These are phyloP conservation scores for Mycena galericulata DNA, from an alignment of 768 basidiomycete species.

Conservation along the genomic window DNA sequence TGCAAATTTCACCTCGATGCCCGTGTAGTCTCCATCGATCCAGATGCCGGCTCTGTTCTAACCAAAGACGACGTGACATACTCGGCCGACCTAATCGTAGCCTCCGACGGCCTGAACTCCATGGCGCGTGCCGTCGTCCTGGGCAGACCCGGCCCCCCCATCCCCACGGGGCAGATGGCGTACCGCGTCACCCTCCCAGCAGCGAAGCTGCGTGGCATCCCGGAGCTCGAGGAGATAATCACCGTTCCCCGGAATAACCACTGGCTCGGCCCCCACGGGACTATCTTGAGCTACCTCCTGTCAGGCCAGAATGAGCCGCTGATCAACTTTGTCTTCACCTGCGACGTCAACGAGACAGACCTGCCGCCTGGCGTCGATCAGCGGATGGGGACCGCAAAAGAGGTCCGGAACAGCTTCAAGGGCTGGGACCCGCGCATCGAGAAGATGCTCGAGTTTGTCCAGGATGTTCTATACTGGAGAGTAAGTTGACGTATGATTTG, in stretches of 20 bases:
- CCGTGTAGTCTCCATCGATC: conserved; percentile 22
- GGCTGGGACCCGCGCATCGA: conserved; percentile 36
- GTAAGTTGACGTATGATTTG: neutral
- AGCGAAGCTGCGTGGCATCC: conserved; percentile 24
- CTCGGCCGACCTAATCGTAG: conserved; percentile 30
- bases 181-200: conserved; percentile 32
- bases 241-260: conserved; percentile 33
- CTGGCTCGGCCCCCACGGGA: conserved; percentile 28
- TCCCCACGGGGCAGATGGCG: conserved; percentile 34
- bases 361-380: conserved; percentile 27
- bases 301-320: conserved; percentile 28
- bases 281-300: conserved; percentile 30
- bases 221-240: conserved; percentile 30
- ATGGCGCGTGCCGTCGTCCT: conserved; percentile 23
- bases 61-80: conserved; percentile 15
- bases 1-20: conserved; percentile 19
- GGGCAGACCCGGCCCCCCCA: conserved; percentile 3
- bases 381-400: conserved; percentile 25
- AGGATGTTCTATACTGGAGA: conserved; percentile 25
- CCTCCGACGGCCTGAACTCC: conserved; percentile 33
- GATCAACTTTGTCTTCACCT: conserved; percentile 33
- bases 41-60: conserved; percentile 11
- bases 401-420: conserved; percentile 26
- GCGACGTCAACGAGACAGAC: conserved; percentile 27
- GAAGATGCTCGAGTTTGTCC: conserved; percentile 17